A percentile compares a stretch with the other conserved stretches of the same genome.
Evolutionary conservation across 2,329 filamentous ascomycete genomes (phyloP).

Genomic region (Plenodomus tracheiphilus): DNA sequence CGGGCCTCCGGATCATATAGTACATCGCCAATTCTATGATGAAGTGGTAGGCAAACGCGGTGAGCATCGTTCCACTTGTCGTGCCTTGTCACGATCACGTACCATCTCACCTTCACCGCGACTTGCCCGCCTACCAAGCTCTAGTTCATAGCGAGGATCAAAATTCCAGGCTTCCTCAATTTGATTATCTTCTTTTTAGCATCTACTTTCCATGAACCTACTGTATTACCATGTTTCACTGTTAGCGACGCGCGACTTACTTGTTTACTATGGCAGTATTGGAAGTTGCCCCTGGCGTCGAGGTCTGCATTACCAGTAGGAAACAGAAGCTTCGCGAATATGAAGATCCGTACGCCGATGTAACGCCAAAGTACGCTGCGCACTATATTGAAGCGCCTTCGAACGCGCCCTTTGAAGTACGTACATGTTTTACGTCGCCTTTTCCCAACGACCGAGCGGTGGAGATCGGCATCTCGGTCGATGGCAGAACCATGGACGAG

Average conservation of each 20-base stretch:
- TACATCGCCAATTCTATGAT: too few species aligned
- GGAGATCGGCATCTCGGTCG: constrained; percentile 13
- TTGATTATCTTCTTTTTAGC: too few species aligned
- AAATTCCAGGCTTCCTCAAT: too few species aligned
- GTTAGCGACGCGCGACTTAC: not conserved
- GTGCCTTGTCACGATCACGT: too few species aligned
- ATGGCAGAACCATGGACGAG: constrained; percentile 18
- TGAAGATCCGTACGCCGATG: not conserved
- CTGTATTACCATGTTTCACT: too few species aligned
- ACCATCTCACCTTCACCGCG: not conserved
- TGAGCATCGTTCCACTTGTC: too few species aligned
- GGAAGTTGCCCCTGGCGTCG: constrained; percentile 1
- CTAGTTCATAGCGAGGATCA: too few species aligned
- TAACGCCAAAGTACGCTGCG: constrained; percentile 4
- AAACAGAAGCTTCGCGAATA: constrained; percentile 1
- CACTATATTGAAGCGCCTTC: constrained; percentile 35
- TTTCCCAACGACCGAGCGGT: constrained; percentile 14
- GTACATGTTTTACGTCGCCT: constrained; percentile 8
- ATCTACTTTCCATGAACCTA: too few species aligned
- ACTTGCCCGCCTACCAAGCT: not conserved
- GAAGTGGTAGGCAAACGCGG: too few species aligned
- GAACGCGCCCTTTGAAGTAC: constrained; percentile 22
- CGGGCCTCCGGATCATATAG: too few species aligned
- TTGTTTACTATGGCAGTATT: constrained; percentile 4
- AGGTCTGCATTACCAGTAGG: constrained; percentile 1